Evolutionary conservation across 176 grass and related monocot genomes (phyloP).

Genomic region (Sorghum bicolor): DNA sequence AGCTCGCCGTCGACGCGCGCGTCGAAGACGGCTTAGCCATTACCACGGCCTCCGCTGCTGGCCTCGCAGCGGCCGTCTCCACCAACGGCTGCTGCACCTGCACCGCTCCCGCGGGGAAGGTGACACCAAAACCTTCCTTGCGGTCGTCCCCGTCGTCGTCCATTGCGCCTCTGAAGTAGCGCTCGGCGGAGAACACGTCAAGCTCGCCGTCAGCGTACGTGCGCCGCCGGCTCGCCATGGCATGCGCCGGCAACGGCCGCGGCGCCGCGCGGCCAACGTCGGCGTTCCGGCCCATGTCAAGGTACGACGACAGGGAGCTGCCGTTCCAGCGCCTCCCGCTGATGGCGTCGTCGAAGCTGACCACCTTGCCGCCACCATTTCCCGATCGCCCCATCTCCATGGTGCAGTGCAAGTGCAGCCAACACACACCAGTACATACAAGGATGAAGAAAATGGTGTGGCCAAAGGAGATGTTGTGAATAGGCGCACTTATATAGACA

Average conservation of each 20-base stretch:
- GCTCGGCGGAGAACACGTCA: constrained; percentile 68
- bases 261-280: background rate
- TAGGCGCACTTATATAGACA: constrained; percentile 35
- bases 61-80: background rate
- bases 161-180: constrained; percentile 61
- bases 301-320: constrained; percentile 42
- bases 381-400: constrained; percentile 31
- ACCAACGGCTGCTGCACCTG: background rate
- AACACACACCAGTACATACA: background rate
- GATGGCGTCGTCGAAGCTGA: constrained; percentile 12
- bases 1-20: constrained; percentile 24
- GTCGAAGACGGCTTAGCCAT: background rate
- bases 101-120: background rate
- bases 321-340: constrained; percentile 26
- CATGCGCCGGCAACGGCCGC: constrained; percentile 4
- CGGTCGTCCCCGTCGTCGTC: background rate
- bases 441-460: background rate
- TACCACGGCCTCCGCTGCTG: background rate
- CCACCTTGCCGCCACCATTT: constrained; percentile 30
- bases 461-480: background rate
- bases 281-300: constrained; percentile 21
- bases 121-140: background rate
- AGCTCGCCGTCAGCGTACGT: constrained; percentile 64
- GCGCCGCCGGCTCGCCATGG: constrained; percentile 30
- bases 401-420: background rate